Evolutionary conservation across 257 asterid genomes (phyloP).

Genomic region (Nicotiana obtusifolia): DNA sequence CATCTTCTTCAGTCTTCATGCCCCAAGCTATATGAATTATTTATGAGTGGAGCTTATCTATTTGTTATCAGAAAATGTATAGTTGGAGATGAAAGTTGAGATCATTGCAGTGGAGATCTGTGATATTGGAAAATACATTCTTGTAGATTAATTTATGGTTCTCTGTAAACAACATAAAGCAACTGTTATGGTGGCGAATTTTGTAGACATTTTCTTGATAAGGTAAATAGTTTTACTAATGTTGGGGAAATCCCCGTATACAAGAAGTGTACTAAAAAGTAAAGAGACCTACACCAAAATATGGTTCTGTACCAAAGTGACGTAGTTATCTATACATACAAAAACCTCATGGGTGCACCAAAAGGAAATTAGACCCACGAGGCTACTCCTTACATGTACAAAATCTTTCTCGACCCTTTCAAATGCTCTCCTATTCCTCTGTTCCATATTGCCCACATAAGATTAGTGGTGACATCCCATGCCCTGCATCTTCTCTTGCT

Average conservation of each 20-base stretch:
- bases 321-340: neutral
- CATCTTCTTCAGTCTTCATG: slow-evolving; percentile 1
- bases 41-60: neutral
- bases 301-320: neutral
- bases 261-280: neutral
- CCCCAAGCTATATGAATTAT: neutral
- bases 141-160: neutral
- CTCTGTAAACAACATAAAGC: neutral
- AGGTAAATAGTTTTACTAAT: neutral
- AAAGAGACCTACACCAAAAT: neutral
- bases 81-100: neutral
- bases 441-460: neutral
- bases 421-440: neutral
- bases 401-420: neutral
- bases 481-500: neutral
- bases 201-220: neutral
- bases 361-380: neutral
- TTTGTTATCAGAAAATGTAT: neutral
- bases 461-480: neutral
- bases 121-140: neutral
- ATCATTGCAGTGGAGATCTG: neutral
- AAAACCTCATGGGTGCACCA: neutral
- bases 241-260: neutral
- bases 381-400: neutral
- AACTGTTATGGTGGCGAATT: neutral